These are phyloP conservation scores for Discostella pseudostelligera DNA, from an alignment of 108 stramenopile species.

Conservation along the genomic window DNA sequence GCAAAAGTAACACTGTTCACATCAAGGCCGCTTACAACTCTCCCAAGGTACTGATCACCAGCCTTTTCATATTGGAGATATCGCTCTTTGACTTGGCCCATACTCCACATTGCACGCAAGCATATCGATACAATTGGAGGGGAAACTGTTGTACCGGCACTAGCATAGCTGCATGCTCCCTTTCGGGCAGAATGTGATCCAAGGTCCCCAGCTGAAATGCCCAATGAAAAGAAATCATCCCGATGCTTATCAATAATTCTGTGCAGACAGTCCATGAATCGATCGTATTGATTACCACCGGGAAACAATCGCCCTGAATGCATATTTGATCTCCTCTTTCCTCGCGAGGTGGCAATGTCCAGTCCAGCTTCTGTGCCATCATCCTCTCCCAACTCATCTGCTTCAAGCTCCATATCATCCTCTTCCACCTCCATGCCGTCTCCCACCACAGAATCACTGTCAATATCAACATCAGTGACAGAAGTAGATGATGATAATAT, in stretches of 20 bases:
- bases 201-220: constrained; percentile 11
- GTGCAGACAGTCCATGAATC: constrained; percentile 17
- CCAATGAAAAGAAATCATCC: background rate
- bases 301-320: constrained; percentile 6
- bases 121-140: constrained; percentile 25
- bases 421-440: background rate
- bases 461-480: background rate
- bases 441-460: background rate
- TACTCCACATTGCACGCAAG: constrained; percentile 11
- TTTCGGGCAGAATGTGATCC: constrained; percentile 27
- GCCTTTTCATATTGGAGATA: constrained; percentile 28
- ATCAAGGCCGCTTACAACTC: constrained; percentile 6
- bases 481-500: background rate
- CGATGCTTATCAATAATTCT: background rate
- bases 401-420: constrained; percentile 1
- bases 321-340: too few relatives aligned
- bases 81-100: constrained; percentile 21
- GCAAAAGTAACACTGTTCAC: constrained; percentile 4
- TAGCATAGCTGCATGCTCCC: constrained; percentile 11
- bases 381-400: background rate
- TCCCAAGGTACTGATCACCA: constrained; percentile 20
- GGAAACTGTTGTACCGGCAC: constrained; percentile 17
- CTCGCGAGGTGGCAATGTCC: too few relatives aligned
- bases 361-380: too few relatives aligned
- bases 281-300: constrained; percentile 10